Percentiles rank a stretch among this genome's conserved stretches.
phyloP scores from a whole-genome alignment of 768 basidiomycete genomes.

The Lentinula aciculospora region DNA sequence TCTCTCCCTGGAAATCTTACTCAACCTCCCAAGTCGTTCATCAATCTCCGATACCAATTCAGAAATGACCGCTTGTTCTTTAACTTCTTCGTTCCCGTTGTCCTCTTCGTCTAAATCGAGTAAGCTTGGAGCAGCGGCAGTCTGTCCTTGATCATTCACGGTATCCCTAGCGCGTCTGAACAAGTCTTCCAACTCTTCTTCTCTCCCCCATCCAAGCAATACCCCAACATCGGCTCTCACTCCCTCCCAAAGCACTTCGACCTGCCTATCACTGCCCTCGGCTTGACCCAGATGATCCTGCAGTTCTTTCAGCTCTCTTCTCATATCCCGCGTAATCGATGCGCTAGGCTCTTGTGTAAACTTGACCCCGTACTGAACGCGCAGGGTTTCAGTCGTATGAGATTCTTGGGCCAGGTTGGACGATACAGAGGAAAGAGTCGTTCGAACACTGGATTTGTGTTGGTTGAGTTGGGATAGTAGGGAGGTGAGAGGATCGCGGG shows the following conservation, averaged over 20 bases:
- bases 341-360: constrained; percentile 88
- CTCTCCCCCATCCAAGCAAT: constrained; percentile 31
- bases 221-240: constrained; percentile 60
- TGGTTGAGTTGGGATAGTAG: constrained; percentile 53
- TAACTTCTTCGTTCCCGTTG: constrained; percentile 58
- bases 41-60: constrained; percentile 70
- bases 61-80: constrained; percentile 67
- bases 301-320: constrained; percentile 79
- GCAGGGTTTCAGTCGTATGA: constrained; percentile 81
- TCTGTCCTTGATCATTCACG: constrained; percentile 40
- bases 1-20: constrained; percentile 81
- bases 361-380: constrained; percentile 80
- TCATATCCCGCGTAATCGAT: constrained; percentile 58
- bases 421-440: constrained; percentile 56
- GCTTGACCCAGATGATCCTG: constrained; percentile 70
- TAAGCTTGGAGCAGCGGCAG: neutral
- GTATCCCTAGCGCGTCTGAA: constrained; percentile 28
- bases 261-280: constrained; percentile 70
- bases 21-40: constrained; percentile 69
- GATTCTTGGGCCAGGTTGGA: constrained; percentile 77
- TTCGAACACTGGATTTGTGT: constrained; percentile 51
- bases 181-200: constrained; percentile 55
- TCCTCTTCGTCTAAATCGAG: constrained; percentile 63
- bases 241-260: constrained; percentile 65
- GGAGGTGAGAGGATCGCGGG: constrained; percentile 59